A percentile compares a stretch with the other conserved stretches of the same genome.
These are phyloP conservation scores for Ustilago crameri DNA, from an alignment of 1,284 basidiomycete genomes.

Conservation along the genomic window DNA sequence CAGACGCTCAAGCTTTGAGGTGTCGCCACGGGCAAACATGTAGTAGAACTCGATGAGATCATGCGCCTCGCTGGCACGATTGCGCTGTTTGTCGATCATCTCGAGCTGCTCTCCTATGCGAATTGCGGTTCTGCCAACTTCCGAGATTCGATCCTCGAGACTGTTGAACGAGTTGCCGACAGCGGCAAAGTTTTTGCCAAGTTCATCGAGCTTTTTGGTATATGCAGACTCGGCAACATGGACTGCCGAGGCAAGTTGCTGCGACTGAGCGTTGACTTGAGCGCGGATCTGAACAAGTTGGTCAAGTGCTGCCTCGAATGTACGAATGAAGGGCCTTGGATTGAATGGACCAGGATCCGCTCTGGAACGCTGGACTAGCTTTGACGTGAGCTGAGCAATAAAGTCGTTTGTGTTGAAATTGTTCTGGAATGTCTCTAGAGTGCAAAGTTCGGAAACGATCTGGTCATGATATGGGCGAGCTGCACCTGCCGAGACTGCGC, in stretches of 20 bases:
- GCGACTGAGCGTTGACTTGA: slow-evolving; percentile 86
- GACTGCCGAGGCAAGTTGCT: slow-evolving; percentile 91
- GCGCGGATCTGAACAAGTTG: slow-evolving; percentile 83
- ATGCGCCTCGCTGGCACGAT: slow-evolving; percentile 91
- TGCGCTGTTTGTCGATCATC: slow-evolving; percentile 89
- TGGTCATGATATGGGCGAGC: slow-evolving; percentile 70
- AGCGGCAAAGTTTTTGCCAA: slow-evolving; percentile 87
- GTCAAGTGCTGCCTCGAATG: slow-evolving; percentile 90
- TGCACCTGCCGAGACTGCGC: slow-evolving; percentile 16
- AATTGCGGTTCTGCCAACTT: slow-evolving; percentile 92
- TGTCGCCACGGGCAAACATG: slow-evolving; percentile 87
- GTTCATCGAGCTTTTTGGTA: slow-evolving; percentile 88
- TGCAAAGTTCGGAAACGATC: slow-evolving; percentile 75
- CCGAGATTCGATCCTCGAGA: slow-evolving; percentile 75
- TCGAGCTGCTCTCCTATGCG: slow-evolving; percentile 94
- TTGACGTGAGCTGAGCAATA: slow-evolving; percentile 84
- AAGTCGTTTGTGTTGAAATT: slow-evolving; percentile 94
- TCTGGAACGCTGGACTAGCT: slow-evolving; percentile 84
- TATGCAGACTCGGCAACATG: slow-evolving; percentile 91
- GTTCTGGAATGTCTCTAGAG: slow-evolving; percentile 76
- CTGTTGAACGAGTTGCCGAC: slow-evolving; percentile 60
- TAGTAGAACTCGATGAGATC: slow-evolving; percentile 96
- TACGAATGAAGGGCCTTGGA: slow-evolving; percentile 89
- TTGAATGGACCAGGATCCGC: slow-evolving; percentile 87
- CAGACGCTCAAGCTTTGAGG: slow-evolving; percentile 79